These are phyloP conservation scores for Phytophthora tentaculata DNA, from an alignment of 352 stramenopile species.

Conservation along the genomic window DNA sequence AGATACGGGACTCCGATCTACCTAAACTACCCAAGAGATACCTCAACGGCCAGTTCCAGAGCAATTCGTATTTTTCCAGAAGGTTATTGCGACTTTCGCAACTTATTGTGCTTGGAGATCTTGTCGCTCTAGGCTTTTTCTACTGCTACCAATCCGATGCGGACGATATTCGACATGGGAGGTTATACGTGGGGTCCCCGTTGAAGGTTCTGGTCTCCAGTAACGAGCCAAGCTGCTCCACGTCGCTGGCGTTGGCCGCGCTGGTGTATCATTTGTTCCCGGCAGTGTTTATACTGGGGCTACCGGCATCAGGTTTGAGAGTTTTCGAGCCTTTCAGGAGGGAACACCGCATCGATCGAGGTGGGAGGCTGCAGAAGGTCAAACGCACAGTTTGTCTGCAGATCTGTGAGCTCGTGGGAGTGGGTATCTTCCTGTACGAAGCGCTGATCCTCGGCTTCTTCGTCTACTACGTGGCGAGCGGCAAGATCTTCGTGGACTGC, in stretches of 20 bases:
- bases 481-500: slow-evolving; percentile 63
- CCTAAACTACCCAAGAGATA: slow-evolving; percentile 46
- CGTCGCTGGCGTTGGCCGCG: slow-evolving; percentile 61
- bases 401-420: slow-evolving; percentile 72
- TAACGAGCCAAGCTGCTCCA: slow-evolving; percentile 49
- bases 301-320: slow-evolving; percentile 66
- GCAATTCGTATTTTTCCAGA: slow-evolving; percentile 87
- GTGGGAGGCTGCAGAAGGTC: slow-evolving; percentile 72
- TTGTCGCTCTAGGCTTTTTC: slow-evolving; percentile 64
- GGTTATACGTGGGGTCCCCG: slow-evolving; percentile 53
- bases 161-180: slow-evolving; percentile 36
- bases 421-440: slow-evolving; percentile 63
- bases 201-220: slow-evolving; percentile 49
- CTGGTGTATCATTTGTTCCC: slow-evolving; percentile 77
- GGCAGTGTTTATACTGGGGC: slow-evolving; percentile 61
- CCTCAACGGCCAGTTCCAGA: slow-evolving; percentile 65
- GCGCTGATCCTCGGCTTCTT: slow-evolving; percentile 52
- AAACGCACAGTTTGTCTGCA: slow-evolving; percentile 82
- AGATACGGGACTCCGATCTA: slow-evolving; percentile 29
- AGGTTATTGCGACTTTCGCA: slow-evolving; percentile 64
- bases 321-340: slow-evolving; percentile 79
- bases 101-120: slow-evolving; percentile 62
- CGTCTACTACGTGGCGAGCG: slow-evolving; percentile 65
- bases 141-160: slow-evolving; percentile 52
- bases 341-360: slow-evolving; percentile 66